Percentiles rank a stretch among this genome's conserved stretches.
phyloP scores from a whole-genome alignment of 164 flowering plant species.

The Chimonanthus salicifolius region DNA sequence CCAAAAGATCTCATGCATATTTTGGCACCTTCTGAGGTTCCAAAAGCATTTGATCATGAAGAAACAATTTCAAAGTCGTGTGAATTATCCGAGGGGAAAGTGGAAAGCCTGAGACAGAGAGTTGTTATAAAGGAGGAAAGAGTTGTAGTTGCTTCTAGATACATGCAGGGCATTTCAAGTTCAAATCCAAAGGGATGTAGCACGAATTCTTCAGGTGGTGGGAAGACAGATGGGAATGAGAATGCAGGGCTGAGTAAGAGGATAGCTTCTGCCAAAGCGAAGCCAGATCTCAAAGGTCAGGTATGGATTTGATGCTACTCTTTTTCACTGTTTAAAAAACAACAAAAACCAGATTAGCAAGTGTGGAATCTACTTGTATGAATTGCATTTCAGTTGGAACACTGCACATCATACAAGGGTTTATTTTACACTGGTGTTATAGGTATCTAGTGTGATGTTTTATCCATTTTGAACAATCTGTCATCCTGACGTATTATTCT shows the following conservation, averaged over 20 bases:
- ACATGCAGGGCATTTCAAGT: conserved; percentile 59
- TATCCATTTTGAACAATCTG: no score
- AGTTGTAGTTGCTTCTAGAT: conserved; percentile 74
- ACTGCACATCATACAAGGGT: no score
- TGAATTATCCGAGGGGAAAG: conserved; percentile 26
- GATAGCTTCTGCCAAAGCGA: conserved; percentile 27
- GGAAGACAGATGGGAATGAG: conserved; percentile 34
- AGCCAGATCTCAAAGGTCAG: conserved; percentile 61
- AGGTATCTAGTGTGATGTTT: no score
- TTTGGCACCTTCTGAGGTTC: conserved; percentile 48
- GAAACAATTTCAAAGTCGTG: conserved; percentile 19
- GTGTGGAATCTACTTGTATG: no score
- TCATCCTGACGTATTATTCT: no score
- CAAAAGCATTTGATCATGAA: conserved; percentile 25
- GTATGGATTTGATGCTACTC: conserved; percentile 25
- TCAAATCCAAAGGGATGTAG: conserved; percentile 25
- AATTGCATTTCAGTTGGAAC: no score
- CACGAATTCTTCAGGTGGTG: conserved; percentile 21
- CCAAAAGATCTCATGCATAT: conserved; percentile 95
- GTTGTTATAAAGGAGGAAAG: conserved; percentile 90
- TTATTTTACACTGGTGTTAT: no score
- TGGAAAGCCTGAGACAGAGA: conserved; percentile 33
- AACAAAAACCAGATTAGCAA: no score
- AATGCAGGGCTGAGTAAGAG: conserved; percentile 31
- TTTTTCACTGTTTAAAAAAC: no score